Conservation (phyloP, 306 rosid species). For the Datisca glomerata region DNA sequence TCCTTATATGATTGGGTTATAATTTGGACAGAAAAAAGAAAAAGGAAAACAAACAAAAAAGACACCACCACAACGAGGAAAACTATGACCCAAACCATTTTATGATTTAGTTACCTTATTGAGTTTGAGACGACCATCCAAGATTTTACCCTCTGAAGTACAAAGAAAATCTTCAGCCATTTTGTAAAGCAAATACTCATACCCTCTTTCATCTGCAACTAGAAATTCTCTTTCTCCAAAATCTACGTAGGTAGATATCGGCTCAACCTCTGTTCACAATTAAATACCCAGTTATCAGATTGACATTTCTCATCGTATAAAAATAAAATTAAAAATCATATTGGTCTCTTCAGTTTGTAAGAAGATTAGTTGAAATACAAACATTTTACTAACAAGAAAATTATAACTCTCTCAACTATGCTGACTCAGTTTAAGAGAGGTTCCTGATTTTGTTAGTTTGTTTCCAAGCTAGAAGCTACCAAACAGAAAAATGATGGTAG, state of each 20-base stretch:
- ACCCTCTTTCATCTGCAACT: slow-evolving; percentile 94
- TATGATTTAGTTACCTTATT: slow-evolving; percentile 47
- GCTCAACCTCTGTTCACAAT: slow-evolving; percentile 87
- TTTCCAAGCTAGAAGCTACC: too few relatives aligned
- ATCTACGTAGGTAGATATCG: slow-evolving; percentile 70
- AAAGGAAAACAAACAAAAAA: slow-evolving; percentile 13
- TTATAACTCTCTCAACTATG: too few relatives aligned
- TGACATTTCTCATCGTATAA: neutral
- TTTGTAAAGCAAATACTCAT: slow-evolving; percentile 60
- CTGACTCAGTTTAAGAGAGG: too few relatives aligned
- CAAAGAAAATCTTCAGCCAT: slow-evolving; percentile 68
- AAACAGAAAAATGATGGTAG: too few relatives aligned
- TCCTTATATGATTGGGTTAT: slow-evolving; percentile 20
- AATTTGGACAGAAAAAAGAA: too few relatives aligned
- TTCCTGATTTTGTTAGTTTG: too few relatives aligned
- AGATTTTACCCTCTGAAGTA: slow-evolving; percentile 65
- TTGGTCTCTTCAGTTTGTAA: too few relatives aligned
- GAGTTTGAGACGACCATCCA: slow-evolving; percentile 78
- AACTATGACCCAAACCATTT: too few relatives aligned
- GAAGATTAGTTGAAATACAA: too few relatives aligned
- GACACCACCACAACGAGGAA: too few relatives aligned
- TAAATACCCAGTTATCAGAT: slow-evolving; percentile 8
- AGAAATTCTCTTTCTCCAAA: slow-evolving; percentile 79
- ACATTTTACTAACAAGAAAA: slow-evolving; percentile 3
- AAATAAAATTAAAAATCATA: too few relatives aligned